Evolutionary conservation across 495 filamentous ascomycete species (phyloP).

Genomic region (Haplographium delicatum): DNA sequence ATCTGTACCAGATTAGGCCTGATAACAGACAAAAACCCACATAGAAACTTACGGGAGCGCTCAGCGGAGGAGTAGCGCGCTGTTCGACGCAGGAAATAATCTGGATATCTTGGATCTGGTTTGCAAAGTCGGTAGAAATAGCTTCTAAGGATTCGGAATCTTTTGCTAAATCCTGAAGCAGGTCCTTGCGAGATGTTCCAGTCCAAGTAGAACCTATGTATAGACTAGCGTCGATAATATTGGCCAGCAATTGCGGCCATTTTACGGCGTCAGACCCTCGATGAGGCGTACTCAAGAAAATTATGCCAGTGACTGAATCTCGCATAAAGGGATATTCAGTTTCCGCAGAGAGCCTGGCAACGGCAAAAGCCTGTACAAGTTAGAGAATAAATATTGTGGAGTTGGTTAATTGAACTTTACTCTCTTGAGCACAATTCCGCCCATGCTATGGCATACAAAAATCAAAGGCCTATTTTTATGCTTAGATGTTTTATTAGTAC

Average conservation of each 20-base stretch:
- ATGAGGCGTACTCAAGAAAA: constrained; percentile 47
- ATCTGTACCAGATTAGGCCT: too few species aligned
- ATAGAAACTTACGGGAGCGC: constrained; percentile 1
- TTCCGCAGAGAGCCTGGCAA: background rate
- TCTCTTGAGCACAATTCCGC: constrained; percentile 43
- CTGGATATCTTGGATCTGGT: background rate
- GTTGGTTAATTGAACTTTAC: constrained; percentile 12
- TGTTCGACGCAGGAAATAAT: constrained; percentile 13
- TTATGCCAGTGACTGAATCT: constrained; percentile 30
- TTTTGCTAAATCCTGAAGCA: background rate
- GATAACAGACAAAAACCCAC: background rate
- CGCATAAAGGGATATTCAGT: constrained; percentile 30
- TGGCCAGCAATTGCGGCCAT: background rate
- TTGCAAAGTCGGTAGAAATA: constrained; percentile 11
- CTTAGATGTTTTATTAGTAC: background rate
- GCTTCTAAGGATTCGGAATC: constrained; percentile 1
- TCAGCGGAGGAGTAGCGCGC: background rate
- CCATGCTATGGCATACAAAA: constrained; percentile 42
- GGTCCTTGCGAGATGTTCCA: background rate
- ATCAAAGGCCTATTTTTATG: constrained; percentile 28
- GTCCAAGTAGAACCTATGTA: background rate
- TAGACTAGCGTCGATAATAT: background rate
- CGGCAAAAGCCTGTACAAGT: background rate
- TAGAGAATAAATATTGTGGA: background rate
- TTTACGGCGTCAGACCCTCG: constrained; percentile 28